Conservation (phyloP, 108 stramenopile species). For the Cyclotella cryptica region DNA sequence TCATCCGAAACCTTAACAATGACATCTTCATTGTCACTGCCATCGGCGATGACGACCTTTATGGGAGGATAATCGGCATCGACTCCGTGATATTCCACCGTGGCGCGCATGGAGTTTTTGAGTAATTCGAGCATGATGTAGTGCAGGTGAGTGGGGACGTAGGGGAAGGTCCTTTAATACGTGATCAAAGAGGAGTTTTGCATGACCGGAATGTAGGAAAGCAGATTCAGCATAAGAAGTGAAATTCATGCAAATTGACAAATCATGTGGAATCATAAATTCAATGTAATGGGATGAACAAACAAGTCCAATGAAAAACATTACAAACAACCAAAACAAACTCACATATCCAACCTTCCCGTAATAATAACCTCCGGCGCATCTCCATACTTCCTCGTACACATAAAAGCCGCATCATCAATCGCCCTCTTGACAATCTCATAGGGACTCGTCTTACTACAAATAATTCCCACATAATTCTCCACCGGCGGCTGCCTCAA, state of each 20-base stretch:
- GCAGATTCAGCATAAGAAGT: no score
- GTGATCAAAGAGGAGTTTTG: not conserved
- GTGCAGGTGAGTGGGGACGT: constrained; percentile 90
- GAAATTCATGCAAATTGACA: no score
- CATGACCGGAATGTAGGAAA: not conserved
- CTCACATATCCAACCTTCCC: constrained; percentile 88
- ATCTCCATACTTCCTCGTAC: constrained; percentile 96
- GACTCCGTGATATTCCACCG: constrained; percentile 94
- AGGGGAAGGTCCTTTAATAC: constrained; percentile 85
- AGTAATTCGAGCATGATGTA: constrained; percentile 98
- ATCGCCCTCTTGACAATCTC: constrained; percentile 96
- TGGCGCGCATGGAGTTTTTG: constrained; percentile 99
- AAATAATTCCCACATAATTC: constrained; percentile 93
- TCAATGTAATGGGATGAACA: no score
- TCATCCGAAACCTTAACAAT: constrained; percentile 99
- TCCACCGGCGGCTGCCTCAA: constrained; percentile 87
- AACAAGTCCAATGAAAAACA: not conserved
- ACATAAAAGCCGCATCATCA: constrained; percentile 97
- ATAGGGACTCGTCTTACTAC: constrained; percentile 88
- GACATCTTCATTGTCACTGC: constrained; percentile 97
- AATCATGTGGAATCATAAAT: no score
- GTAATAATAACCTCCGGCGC: constrained; percentile 98
- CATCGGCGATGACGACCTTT: constrained; percentile 97
- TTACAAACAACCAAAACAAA: not conserved
- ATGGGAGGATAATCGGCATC: constrained; percentile 94